These are phyloP conservation scores for Alternaria alternata DNA, from an alignment of 2,329 filamentous ascomycete genomes.

Conservation along the genomic window DNA sequence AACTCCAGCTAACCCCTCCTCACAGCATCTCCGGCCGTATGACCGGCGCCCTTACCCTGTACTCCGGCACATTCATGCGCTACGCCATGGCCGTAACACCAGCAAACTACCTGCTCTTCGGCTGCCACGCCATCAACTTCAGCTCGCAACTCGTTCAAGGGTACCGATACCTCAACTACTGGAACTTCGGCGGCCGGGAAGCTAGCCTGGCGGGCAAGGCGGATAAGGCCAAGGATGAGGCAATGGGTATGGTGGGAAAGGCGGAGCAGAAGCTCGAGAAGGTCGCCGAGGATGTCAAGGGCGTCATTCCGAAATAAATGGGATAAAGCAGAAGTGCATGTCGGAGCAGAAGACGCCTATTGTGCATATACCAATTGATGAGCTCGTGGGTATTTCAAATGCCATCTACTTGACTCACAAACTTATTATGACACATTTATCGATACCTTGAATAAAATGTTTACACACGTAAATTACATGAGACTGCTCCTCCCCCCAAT, in stretches of 20 bases:
- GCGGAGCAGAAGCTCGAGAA: slow-evolving; percentile 11
- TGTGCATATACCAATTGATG: background rate
- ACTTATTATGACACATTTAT: background rate
- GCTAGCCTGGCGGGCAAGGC: slow-evolving; percentile 50
- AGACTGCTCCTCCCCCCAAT: slow-evolving; percentile 91
- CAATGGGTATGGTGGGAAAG: slow-evolving; percentile 10
- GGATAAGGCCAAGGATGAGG: slow-evolving; percentile 22
- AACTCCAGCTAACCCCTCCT: slow-evolving; percentile 2
- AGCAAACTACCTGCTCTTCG: slow-evolving; percentile 73
- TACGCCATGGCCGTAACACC: slow-evolving; percentile 70
- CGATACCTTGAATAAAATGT: background rate
- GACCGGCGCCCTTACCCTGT: slow-evolving; percentile 68
- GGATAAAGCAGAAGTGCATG: background rate
- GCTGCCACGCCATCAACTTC: slow-evolving; percentile 72
- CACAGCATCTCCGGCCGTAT: slow-evolving; percentile 70
- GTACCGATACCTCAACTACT: slow-evolving; percentile 69
- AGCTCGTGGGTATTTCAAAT: background rate
- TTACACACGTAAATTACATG: slow-evolving; percentile 67
- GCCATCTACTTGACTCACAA: background rate
- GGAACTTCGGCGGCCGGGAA: slow-evolving; percentile 60
- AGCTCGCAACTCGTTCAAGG: slow-evolving; percentile 67
- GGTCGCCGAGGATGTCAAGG: slow-evolving; percentile 20
- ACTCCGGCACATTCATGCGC: slow-evolving; percentile 72
- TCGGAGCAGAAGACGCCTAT: background rate
- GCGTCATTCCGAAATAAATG: slow-evolving; percentile 19